Base-by-base conservation (phyloP, 2,329 filamentous ascomycete genomes). In the Corinectria fuckeliana region DNA sequence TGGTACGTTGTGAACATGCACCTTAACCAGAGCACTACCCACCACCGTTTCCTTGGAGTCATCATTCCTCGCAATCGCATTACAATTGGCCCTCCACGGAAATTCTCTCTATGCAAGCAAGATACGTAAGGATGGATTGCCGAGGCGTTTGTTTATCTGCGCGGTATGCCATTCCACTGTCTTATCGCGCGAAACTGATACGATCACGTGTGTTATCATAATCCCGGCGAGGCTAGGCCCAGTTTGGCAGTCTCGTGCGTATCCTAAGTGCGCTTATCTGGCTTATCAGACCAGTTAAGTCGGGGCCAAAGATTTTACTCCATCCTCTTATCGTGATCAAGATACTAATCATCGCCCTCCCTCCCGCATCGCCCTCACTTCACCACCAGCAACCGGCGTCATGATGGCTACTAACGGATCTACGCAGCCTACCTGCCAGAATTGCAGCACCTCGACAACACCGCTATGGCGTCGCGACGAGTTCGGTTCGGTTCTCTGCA, bases 401-500 rank as follows among this genome's bases (percentile, higher is more conserved):
- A 80, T 79, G 76, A 79, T 84, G 81, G 81, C 82, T 64, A 82
- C 84, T 76, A 81, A 86, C 77, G 83, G 87, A 81, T 80, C 81
- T 56, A 84, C 88, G 81, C 90, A 98, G 93, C 93, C 94, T 65
- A 91, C 93, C 68, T 99, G 95, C 78, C 92, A 96, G 77, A 99
- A 99, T 77, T 99, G 95, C 80, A 87, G 88, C 65, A 99, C 95
- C 42, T 96, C 92, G 39, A 98, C 93, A 51, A 99, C 95, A 44
- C 95, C 95, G 39, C 82, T 99, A 74, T 99, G 95, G 95, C 91
- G 95, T 71, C 90, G 95, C 81, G 95, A 99, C 83, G 95, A 99
- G 81, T 88, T 90, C 71, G 95, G 95, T 67, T 91, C 93, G 1
- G 94, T 99, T 34, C 90, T 99, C 51, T 99, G 95, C 88, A 99